phyloP scores from a whole-genome alignment of 352 stramenopile species.

The Phytophthora cryptogea region DNA sequence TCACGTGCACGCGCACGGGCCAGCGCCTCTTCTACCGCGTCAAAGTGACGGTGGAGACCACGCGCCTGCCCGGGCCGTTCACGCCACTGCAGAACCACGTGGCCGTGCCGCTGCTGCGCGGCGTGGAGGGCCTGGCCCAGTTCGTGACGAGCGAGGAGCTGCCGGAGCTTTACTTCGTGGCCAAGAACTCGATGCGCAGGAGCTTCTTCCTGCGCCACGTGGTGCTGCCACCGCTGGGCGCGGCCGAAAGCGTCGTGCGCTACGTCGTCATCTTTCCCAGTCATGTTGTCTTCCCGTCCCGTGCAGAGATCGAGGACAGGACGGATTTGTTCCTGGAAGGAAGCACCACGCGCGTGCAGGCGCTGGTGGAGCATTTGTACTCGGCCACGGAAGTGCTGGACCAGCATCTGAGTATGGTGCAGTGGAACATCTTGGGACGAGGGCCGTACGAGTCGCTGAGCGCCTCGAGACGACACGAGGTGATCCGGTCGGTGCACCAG shows the following conservation, averaged over 20 bases:
- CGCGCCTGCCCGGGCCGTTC: constrained; percentile 50
- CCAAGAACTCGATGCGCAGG: constrained; percentile 76
- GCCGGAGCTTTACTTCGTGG: constrained; percentile 85
- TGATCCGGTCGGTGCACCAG: constrained; percentile 75
- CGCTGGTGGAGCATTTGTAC: constrained; percentile 82
- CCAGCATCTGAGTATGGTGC: constrained; percentile 85
- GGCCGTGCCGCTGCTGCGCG: constrained; percentile 65
- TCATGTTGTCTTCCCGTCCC: constrained; percentile 78
- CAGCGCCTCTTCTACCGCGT: constrained; percentile 73
- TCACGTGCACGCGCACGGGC: constrained; percentile 62
- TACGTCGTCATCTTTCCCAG: constrained; percentile 83
- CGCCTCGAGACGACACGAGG: constrained; percentile 53
- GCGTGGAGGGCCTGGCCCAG: constrained; percentile 70
- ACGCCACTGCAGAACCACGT: constrained; percentile 60
- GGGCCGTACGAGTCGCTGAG: constrained; percentile 82
- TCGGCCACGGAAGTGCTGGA: constrained; percentile 83
- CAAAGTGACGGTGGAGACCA: constrained; percentile 59
- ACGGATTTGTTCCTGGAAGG: constrained; percentile 79
- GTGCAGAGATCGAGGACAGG: constrained; percentile 75
- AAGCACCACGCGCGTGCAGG: constrained; percentile 72
- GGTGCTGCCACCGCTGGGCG: constrained; percentile 69
- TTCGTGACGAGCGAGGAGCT: constrained; percentile 86
- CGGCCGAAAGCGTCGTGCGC: constrained; percentile 63
- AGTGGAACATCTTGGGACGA: constrained; percentile 85
- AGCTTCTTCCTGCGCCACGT: constrained; percentile 70